A percentile compares a stretch with the other conserved stretches of the same genome.
Conservation (phyloP, 2,329 filamentous ascomycete genomes). For the Ambrosiella beaveri region DNA sequence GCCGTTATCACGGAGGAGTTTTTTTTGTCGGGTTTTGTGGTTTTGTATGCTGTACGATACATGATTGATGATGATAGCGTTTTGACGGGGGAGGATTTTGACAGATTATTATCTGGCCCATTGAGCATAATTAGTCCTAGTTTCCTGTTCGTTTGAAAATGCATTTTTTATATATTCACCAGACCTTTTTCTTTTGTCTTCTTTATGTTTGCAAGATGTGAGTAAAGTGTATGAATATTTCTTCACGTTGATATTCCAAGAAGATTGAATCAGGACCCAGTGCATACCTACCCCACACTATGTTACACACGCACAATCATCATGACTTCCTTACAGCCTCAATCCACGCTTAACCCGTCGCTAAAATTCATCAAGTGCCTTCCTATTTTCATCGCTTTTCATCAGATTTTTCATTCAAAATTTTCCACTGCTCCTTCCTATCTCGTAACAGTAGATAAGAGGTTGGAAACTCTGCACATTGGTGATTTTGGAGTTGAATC, state of each 20-base stretch:
- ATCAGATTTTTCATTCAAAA: no score
- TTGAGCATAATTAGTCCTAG: not conserved
- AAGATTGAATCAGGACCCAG: no score
- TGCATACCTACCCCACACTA: not conserved
- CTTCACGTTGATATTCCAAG: no score
- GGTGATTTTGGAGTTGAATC: no score
- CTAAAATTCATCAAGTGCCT: no score
- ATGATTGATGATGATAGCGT: not conserved
- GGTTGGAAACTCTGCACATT: no score
- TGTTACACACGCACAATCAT: not conserved
- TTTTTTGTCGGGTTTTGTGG: not conserved
- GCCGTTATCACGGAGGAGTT: not conserved
- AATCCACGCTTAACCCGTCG: no score
- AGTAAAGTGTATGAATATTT: not conserved
- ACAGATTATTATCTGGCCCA: conserved; percentile 4
- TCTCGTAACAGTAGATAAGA: no score
- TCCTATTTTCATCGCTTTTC: no score
- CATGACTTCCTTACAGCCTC: not conserved
- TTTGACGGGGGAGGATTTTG: not conserved
- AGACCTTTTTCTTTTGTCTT: not conserved
- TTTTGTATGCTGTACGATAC: not conserved
- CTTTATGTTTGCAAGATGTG: not conserved
- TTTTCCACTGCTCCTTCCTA: no score
- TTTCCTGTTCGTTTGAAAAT: not conserved
- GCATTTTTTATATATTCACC: not conserved